Conservation (phyloP, 352 stramenopile genomes). For the Pythium apleroticum region DNA sequence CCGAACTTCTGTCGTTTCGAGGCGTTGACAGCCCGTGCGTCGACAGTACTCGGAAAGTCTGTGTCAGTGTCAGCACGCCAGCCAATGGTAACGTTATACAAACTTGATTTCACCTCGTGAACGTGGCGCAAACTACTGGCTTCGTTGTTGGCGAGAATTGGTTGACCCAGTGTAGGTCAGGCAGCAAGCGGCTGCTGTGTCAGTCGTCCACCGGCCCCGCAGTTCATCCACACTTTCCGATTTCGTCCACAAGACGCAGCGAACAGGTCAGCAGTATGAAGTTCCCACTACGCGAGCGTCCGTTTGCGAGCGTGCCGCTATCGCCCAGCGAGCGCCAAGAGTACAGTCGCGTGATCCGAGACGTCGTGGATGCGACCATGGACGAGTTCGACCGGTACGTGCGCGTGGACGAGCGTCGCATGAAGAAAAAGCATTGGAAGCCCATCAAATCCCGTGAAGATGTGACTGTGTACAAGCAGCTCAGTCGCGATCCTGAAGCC, state of each 20-base stretch:
- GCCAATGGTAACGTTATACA: no score
- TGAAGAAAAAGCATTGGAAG: conserved; percentile 43
- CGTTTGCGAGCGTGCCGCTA: conserved; percentile 35
- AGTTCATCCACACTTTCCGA: not conserved
- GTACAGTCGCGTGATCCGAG: conserved; percentile 37
- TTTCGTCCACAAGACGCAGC: not conserved
- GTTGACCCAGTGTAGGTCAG: no score
- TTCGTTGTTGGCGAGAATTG: no score
- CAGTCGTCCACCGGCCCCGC: not conserved
- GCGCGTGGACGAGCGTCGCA: conserved; percentile 28
- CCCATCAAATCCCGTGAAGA: conserved; percentile 33
- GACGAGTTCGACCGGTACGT: conserved; percentile 30
- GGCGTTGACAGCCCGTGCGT: no score
- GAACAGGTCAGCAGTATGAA: conserved; percentile 5
- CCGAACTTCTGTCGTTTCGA: no score
- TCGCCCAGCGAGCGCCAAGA: conserved; percentile 30
- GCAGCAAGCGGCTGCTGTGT: no score
- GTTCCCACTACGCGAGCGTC: conserved; percentile 8
- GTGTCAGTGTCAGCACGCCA: no score
- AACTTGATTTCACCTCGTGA: no score
- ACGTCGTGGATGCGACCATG: conserved; percentile 36
- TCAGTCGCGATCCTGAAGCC: not conserved
- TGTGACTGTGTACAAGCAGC: conserved; percentile 38
- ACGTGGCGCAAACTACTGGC: no score
- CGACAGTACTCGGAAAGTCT: no score